Percentiles rank a stretch among this genome's conserved stretches.
Conservation (phyloP, 768 basidiomycete species). For the Cytidiella melzeri region DNA sequence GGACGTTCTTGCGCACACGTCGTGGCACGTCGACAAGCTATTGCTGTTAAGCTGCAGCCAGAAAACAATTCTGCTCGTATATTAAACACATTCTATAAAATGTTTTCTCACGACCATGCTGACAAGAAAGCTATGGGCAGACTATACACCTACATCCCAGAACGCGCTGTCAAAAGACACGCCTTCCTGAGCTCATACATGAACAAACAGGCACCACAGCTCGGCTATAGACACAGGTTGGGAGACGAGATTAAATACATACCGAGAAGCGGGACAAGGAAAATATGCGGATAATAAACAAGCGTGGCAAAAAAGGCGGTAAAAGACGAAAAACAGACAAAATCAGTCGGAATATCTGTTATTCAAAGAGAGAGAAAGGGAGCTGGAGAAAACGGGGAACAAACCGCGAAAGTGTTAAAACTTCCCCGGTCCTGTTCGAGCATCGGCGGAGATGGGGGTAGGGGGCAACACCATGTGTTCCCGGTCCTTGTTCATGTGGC, state of each 20-base stretch:
- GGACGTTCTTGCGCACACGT: no score
- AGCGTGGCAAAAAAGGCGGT: no score
- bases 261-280: neutral
- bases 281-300: neutral
- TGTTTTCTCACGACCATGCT: no score
- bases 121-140: no score
- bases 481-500: conserved; percentile 37
- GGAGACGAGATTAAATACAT: conserved; percentile 1
- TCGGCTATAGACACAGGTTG: neutral
- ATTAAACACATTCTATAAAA: no score
- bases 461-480: conserved; percentile 41
- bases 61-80: no score
- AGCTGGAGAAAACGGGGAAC: neutral
- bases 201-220: neutral
- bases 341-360: neutral
- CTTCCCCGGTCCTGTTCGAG: conserved; percentile 21
- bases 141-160: no score
- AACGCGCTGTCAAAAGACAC: no score
- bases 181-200: neutral
- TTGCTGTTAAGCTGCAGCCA: no score
- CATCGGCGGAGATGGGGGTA: conserved; percentile 36
- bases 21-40: no score
- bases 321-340: neutral
- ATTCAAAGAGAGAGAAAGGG: neutral
- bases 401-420: conserved; percentile 2